A percentile compares a stretch with the other conserved stretches of the same genome.
Evolutionary conservation across 1,284 basidiomycete species (phyloP).

Genomic region (Malassezia globosa): DNA sequence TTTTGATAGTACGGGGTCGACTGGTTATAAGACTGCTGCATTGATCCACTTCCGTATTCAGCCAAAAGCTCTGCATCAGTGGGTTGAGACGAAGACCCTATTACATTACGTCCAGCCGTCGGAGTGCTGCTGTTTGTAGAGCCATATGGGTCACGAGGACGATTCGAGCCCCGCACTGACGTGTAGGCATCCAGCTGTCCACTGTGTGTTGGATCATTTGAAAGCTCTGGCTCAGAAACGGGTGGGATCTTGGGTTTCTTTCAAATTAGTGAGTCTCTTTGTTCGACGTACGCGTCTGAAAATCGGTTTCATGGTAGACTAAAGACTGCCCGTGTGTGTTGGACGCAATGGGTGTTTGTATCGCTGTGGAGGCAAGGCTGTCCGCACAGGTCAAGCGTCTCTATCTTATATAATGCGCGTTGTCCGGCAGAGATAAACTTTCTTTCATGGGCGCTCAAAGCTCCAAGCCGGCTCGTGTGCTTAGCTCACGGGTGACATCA

Average conservation of each 20-base stretch:
- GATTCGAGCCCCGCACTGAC: background rate
- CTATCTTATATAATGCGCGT: background rate
- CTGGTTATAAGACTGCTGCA: background rate
- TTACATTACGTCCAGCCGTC: background rate
- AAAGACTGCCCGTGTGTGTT: background rate
- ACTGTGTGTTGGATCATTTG: background rate
- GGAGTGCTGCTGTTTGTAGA: background rate
- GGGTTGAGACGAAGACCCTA: background rate
- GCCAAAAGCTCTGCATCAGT: constrained; percentile 34
- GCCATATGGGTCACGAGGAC: constrained; percentile 3
- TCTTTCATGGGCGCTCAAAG: constrained; percentile 11
- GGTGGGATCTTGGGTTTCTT: constrained; percentile 11
- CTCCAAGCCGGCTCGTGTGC: constrained; percentile 13
- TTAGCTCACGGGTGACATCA: background rate
- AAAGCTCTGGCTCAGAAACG: background rate
- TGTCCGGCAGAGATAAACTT: background rate
- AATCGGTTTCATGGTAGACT: constrained; percentile 7
- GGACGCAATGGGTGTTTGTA: background rate
- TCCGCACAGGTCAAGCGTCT: background rate
- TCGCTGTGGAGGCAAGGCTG: too few species aligned
- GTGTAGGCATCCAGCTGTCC: constrained; percentile 1
- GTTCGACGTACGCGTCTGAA: constrained; percentile 10
- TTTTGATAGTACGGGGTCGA: constrained; percentile 17
- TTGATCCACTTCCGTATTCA: constrained; percentile 35
- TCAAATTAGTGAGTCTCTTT: background rate